Conservation (phyloP, 208 protist genomes). For the Histomonas meleagridis region DNA sequence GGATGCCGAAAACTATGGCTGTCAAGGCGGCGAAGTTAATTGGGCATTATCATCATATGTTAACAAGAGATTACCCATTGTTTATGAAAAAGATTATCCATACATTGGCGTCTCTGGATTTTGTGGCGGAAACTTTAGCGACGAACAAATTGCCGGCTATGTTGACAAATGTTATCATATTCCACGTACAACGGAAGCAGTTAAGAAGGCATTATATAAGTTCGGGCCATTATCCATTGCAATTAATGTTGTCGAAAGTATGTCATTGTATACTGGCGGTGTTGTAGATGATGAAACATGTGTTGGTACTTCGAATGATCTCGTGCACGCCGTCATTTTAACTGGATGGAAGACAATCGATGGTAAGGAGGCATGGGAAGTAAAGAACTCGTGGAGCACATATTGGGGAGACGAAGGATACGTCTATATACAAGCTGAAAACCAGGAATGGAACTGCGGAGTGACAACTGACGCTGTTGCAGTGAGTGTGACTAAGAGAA, state of each 20-base stretch:
- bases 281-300: slow-evolving; percentile 6
- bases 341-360: neutral
- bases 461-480: slow-evolving; percentile 30
- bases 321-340: neutral
- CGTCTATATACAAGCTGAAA: slow-evolving; percentile 5
- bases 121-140: neutral
- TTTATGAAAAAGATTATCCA: neutral
- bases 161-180: neutral
- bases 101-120: neutral
- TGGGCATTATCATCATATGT: neutral
- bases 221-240: neutral
- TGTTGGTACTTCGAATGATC: neutral
- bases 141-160: neutral
- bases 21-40: neutral
- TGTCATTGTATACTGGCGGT: neutral
- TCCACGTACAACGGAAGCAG: neutral
- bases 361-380: neutral
- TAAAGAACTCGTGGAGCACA: slow-evolving; percentile 11
- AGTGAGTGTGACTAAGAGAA: too few species aligned
- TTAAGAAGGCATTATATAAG: neutral
- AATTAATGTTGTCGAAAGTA: slow-evolving; percentile 1
- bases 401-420: slow-evolving; percentile 27
- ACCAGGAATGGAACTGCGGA: slow-evolving; percentile 12
- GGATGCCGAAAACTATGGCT: neutral
- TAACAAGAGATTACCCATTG: neutral